Evolutionary conservation across 2,329 filamentous ascomycete species (phyloP).

Genomic region (Phialophora macrospora): DNA sequence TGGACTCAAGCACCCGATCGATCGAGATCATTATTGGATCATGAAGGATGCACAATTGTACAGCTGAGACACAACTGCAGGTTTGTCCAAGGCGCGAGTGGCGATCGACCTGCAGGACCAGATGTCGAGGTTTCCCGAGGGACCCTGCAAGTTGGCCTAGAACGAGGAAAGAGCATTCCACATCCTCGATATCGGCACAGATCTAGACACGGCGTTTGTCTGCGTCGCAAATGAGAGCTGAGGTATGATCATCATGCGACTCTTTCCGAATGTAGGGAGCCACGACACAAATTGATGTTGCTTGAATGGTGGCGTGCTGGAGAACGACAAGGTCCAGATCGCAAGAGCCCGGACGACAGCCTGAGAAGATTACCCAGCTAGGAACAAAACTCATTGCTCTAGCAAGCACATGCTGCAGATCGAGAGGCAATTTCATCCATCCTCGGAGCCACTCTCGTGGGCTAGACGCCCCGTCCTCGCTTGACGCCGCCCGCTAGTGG

Average conservation of each 20-base stretch:
- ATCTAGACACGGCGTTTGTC: not conserved
- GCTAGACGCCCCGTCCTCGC: slow-evolving; percentile 8
- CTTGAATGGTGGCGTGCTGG: not conserved
- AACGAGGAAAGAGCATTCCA: not conserved
- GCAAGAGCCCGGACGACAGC: not conserved
- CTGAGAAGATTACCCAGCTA: not conserved
- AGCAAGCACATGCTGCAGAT: slow-evolving; percentile 8
- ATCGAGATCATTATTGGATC: not conserved
- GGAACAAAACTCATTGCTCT: not conserved
- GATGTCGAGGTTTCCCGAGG: not conserved
- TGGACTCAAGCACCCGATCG: not conserved
- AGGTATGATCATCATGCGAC: not conserved
- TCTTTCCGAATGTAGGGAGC: not conserved
- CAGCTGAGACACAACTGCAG: not conserved
- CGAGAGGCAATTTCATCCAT: not conserved
- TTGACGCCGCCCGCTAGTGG: slow-evolving; percentile 4
- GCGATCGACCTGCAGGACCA: not conserved
- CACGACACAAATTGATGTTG: not conserved
- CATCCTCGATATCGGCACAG: not conserved
- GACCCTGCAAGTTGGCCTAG: not conserved
- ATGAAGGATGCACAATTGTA: not conserved
- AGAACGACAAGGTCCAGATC: not conserved
- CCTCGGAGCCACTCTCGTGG: slow-evolving; percentile 3
- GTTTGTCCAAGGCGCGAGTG: not conserved
- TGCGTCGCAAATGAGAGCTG: not conserved